Base-by-base conservation (phyloP, 169 alveolate species). In the Cryptosporidium tyzzeri region DNA sequence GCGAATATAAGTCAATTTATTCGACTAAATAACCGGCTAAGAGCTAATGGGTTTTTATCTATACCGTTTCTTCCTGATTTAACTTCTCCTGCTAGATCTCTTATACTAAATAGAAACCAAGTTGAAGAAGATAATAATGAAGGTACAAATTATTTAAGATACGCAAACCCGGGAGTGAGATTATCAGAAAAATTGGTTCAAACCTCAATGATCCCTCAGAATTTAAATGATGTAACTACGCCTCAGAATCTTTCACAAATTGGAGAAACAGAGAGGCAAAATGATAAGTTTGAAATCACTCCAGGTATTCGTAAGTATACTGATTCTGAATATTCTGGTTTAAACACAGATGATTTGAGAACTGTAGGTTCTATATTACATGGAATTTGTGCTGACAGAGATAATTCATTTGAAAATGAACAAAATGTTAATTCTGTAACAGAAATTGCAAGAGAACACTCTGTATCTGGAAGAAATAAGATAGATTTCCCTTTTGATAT, bases 301-400 rank as follows among this genome's bases (percentile, higher is more conserved):
- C 89, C 89, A 7, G 75, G 68, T 5, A 21, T 21, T 26, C 59
- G 70, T 1, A 80, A 80, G 37, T 59, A 44, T 18, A 62, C 35
- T 16, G 59, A 37, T n/a, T 80, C 89, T 9, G 80, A 80, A 35
- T 80, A 41, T 23, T 62, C 89, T 65, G 48, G 35, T 23, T 9
- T 80, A 44, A 59, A 80, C 68, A 39, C 74, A 2, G 89, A 80
- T 37, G 89, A 80, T 14, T 80, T 44, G 23, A 59, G 75, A n/a
- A 80, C 89, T 39, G 89, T 80, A 5, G 89, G 89, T 44, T 80
- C 89, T 16, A 80, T 80, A 80, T 8, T 80, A 39, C 67, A 80
- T 44, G 75, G 35, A 18, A 62, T 80, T 23, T 65, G 65, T 44
- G 4, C 55, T 67, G 84, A 70, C 1, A 70, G 84, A 70, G 84